These are phyloP conservation scores for Colletotrichum sp. DNA, from an alignment of 2,329 filamentous ascomycete genomes.

Conservation along the genomic window DNA sequence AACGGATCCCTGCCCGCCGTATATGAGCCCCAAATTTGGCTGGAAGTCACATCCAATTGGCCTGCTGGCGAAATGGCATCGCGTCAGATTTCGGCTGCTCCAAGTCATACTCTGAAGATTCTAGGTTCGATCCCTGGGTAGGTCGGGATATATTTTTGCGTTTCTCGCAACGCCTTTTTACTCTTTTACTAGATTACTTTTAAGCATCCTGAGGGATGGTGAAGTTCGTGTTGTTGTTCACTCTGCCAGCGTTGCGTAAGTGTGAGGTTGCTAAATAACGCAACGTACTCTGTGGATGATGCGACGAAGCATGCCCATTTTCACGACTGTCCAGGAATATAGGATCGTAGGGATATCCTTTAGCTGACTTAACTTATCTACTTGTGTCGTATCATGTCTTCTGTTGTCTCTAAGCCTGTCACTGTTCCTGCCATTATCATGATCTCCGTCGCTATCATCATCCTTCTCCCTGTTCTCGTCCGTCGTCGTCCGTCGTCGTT, in stretches of 20 bases:
- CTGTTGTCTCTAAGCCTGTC: background rate
- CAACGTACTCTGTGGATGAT: too few species aligned
- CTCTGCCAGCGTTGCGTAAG: too few species aligned
- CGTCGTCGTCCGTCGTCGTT: too few species aligned
- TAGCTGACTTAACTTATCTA: fast-evolving
- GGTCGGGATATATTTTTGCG: background rate
- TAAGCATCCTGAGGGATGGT: too few species aligned
- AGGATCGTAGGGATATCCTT: background rate
- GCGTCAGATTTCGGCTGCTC: slow-evolving; percentile 4
- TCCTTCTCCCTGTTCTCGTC: too few species aligned
- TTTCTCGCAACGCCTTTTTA: background rate
- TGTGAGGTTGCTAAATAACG: too few species aligned
- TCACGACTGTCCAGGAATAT: too few species aligned
- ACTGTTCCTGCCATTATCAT: too few species aligned
- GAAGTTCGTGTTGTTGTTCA: too few species aligned
- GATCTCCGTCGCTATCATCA: too few species aligned
- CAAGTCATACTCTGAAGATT: slow-evolving; percentile 5
- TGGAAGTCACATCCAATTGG: background rate
- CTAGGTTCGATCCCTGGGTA: slow-evolving; percentile 9
- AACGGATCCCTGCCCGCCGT: background rate
- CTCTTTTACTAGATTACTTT: background rate
- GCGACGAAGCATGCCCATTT: too few species aligned
- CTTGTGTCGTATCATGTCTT: background rate
- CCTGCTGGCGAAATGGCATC: slow-evolving; percentile 13
- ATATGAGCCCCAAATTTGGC: background rate